Evolutionary conservation across 768 basidiomycete species (phyloP).

Genomic region (Lepiota venenata): DNA sequence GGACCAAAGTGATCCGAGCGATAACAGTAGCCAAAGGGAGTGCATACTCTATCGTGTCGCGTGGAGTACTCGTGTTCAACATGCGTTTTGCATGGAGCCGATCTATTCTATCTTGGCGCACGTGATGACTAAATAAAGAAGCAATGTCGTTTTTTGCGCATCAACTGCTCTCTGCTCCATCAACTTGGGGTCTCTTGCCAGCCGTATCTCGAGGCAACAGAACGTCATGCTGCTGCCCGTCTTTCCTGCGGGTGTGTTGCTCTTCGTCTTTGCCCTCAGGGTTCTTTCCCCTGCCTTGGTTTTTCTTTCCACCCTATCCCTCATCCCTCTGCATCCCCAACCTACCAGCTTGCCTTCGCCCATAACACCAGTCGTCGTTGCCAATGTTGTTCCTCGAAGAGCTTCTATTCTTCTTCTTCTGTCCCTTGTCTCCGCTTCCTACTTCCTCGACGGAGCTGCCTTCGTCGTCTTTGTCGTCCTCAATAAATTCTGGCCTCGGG

Average conservation of each 20-base stretch:
- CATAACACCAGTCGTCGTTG: conserved; percentile 77
- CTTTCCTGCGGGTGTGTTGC: conserved; percentile 13
- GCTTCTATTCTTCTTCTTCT: conserved; percentile 70
- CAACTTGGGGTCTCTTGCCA: background rate
- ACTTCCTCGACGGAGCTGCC: conserved; percentile 72
- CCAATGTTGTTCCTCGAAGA: conserved; percentile 70
- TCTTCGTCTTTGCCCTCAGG: conserved; percentile 53
- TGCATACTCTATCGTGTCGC: too few species aligned
- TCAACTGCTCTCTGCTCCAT: conserved; percentile 12
- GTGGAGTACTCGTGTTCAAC: conserved; percentile 3
- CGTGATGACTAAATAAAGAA: conserved; percentile 11
- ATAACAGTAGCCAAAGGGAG: conserved; percentile 14
- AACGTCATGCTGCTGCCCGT: conserved; percentile 24
- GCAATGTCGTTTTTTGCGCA: conserved; percentile 3
- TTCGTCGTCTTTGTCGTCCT: conserved; percentile 66
- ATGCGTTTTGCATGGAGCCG: too few species aligned
- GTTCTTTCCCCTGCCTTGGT: conserved; percentile 68
- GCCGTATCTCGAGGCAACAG: conserved; percentile 17
- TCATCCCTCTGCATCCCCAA: conserved; percentile 47
- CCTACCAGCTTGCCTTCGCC: conserved; percentile 51
- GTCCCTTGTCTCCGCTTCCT: conserved; percentile 67
- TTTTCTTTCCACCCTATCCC: conserved; percentile 56
- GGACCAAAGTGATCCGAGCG: conserved; percentile 20
- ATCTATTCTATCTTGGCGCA: background rate
- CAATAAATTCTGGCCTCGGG: conserved; percentile 58